Base-by-base conservation (phyloP, 495 filamentous ascomycete genomes). In the Entonaema liquescens region DNA sequence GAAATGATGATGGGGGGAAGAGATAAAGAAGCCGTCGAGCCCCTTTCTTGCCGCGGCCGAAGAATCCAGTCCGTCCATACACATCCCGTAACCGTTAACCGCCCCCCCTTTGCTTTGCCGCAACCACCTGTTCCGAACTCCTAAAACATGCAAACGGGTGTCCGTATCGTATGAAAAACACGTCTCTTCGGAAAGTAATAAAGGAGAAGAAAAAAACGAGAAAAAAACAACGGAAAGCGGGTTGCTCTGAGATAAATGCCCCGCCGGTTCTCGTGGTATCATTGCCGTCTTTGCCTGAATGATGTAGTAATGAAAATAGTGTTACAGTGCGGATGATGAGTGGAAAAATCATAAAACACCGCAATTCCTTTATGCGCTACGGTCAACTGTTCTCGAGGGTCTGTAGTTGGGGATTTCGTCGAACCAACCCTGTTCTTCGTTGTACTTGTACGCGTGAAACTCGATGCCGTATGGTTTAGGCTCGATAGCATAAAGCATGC, bases 391-490 rank as follows among this genome's bases (percentile, higher is more conserved):
- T 74, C 84, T 85, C 65, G 83, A 82, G 40, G 94, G 83, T 79
- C 91, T 85, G 77, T 93, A 97, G 61, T 92, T 83, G 4, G 90
- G 92, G 35, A 93, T 79, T 71, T 92, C 86, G 65, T 97, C 89
- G 72, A 99, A 99, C 89, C 89, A 92, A 56, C 90, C 89, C 21
- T 74, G 86, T 21, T 83, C 81, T 36, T 89, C 82, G 74, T 98
- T 92, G 81, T 97, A 98, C 54, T 87, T 85, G 81, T 97, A 98
- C 0, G 94, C 95, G 77, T 93, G 93, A 79, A 98, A 98, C 53
- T 96, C 95, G 62, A 97, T 94, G 0, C 95, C 95, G 73, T 99
- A 99, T 3, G 95, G 95, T 84, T 97, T 98, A 65, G 95, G 95
- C 77, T 99, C 95, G 56, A 99, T 88, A 74, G 92, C 91, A 76